Evolutionary conservation across 129 eudicot genomes (phyloP).

Genomic region (Artemisia argyi): DNA sequence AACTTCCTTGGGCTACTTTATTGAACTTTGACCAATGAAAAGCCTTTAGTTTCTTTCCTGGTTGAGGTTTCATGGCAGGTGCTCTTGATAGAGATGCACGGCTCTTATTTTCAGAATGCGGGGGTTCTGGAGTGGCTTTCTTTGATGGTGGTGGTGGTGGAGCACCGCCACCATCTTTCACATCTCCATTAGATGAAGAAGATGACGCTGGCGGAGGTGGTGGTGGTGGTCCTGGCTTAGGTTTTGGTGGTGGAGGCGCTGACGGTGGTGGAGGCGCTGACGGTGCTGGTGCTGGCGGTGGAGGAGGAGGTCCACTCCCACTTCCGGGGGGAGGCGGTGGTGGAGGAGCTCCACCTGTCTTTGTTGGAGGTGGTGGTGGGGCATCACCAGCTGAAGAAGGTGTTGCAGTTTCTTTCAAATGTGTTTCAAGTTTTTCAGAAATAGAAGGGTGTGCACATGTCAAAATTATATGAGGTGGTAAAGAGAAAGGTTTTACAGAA

Average conservation of each 20-base stretch:
- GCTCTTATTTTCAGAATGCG: conserved; percentile 50
- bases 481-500: conserved; percentile 13
- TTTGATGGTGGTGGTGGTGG: conserved; percentile 32
- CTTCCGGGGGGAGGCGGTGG: conserved; percentile 30
- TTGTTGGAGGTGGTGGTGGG: conserved; percentile 24
- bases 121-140: conserved; percentile 23
- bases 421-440: conserved; percentile 14
- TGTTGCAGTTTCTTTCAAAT: conserved; percentile 12
- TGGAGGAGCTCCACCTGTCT: conserved; percentile 3
- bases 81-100: conserved; percentile 46
- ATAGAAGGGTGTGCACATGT: conserved; percentile 37
- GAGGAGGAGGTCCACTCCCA: conserved; percentile 35
- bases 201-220: conserved; percentile 32
- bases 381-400: conserved; percentile 6
- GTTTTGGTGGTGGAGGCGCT: conserved; percentile 34
- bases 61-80: conserved; percentile 40
- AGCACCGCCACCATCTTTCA: conserved; percentile 23
- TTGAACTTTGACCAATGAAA: conserved; percentile 85
- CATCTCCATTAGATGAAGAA: conserved; percentile 26
- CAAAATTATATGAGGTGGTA: conserved; percentile 33
- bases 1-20: conserved; percentile 82
- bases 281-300: conserved; percentile 24
- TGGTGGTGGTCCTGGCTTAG: conserved; percentile 14
- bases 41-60: conserved; percentile 75
- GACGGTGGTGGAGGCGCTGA: background rate